phyloP scores from a whole-genome alignment of 257 asterid genomes.

The Salvia rosmarinus region DNA sequence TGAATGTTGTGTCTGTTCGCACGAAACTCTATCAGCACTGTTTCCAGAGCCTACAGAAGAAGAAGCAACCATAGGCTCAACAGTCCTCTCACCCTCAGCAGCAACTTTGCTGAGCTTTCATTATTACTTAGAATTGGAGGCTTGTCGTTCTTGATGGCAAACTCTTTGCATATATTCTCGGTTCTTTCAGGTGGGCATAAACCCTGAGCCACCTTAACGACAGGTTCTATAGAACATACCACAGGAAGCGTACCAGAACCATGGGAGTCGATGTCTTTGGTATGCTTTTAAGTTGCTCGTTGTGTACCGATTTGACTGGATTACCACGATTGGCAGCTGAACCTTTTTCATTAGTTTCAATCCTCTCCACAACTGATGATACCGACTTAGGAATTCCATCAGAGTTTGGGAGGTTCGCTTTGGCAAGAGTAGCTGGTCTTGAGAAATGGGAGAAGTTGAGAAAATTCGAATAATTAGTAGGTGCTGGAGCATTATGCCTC shows the following conservation, averaged over 20 bases:
- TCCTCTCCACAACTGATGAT: conserved; percentile 41
- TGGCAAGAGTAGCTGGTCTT: conserved; percentile 56
- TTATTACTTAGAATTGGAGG: conserved; percentile 23
- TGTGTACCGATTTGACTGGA: conserved; percentile 37
- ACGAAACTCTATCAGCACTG: conserved; percentile 74
- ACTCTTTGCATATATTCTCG: conserved; percentile 43
- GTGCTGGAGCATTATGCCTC: conserved; percentile 40
- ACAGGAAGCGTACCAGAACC: conserved; percentile 35
- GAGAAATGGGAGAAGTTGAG: conserved; percentile 79
- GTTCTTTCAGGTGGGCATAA: conserved; percentile 39
- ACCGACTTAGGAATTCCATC: conserved; percentile 47
- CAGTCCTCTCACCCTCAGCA: conserved; percentile 50
- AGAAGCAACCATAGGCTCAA: conserved; percentile 68
- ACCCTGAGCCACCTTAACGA: conserved; percentile 40
- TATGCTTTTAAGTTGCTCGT: conserved; percentile 35
- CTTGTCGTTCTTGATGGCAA: conserved; percentile 45
- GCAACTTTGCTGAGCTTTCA: conserved; percentile 40
- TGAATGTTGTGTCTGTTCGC: conserved; percentile 60
- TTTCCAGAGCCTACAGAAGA: conserved; percentile 94
- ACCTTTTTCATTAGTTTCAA: conserved; percentile 44
- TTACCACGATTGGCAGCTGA: conserved; percentile 32
- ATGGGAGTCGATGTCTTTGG: conserved; percentile 37
- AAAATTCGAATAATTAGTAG: conserved; percentile 44
- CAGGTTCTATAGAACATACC: conserved; percentile 36
- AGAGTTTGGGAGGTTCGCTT: conserved; percentile 44